Evolutionary conservation across 805 yeast species (phyloP), one percentile per base, ranked within the genome.

Genomic region (Schwanniomyces sp.): DNA sequence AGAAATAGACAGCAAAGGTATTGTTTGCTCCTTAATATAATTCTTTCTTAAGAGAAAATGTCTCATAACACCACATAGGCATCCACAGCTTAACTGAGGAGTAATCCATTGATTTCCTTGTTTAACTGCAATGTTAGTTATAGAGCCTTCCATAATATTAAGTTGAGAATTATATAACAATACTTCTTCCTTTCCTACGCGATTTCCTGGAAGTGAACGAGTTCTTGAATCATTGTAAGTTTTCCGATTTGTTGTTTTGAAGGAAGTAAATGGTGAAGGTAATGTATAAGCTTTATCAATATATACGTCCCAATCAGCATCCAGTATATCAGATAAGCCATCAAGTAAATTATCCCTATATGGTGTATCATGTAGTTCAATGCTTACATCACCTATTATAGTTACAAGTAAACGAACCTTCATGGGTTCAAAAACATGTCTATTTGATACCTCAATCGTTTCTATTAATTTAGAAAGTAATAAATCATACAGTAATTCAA

Each of bases 41-140:
- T 79, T 77, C 41, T 82, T 79, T 11, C 70, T 62, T 9, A 90
- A 59, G 41, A 92, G 66, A 62, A 76, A 79, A 52, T 82, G 82
- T 55, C 98, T 75, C 57, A 82, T 80, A 0, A 86, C 90, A 9
- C 98, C 97, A 65, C 90, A 84, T 41, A 92, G 72, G 61, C 96
- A 89, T 0, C 98, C 98, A 11, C 82, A 69, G 1, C 82, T 70
- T 27, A 91, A 69, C n/a, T 75, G 69, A 1, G 99, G 98, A 0
- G 98, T 92, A 3, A 84, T 67, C 92, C 96, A 94, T 25, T 63
- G 61, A 39, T 75, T 79, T 7, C 55, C 58, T 43, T 81, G 63
- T 56, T 61, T 66, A 36, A 91, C 66, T 0, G 96, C 97, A 9
- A 91, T 75, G 56, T 86, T 89, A 11, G 94, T 83, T 14, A 90